These are phyloP conservation scores for Podospora pseudoanserina DNA, from an alignment of 495 filamentous ascomycete species.

Conservation along the genomic window DNA sequence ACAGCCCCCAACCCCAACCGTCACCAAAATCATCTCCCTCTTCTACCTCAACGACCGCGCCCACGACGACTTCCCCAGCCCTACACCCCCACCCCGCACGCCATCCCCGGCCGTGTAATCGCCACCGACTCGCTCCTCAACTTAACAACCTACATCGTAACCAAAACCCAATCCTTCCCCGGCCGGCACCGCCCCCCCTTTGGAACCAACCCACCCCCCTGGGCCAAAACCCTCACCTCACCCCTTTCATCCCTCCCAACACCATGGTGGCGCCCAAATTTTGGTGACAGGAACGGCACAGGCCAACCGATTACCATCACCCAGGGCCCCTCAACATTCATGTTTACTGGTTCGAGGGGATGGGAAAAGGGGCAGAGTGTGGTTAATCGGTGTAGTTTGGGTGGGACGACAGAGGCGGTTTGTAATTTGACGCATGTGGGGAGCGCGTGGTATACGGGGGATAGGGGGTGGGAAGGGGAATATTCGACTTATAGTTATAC, in stretches of 20 bases:
- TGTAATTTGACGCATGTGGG: slow-evolving; percentile 30
- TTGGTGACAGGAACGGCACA: slow-evolving; percentile 12
- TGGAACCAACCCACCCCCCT: slow-evolving; percentile 7
- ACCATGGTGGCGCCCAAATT: background rate
- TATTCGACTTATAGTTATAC: slow-evolving; percentile 28
- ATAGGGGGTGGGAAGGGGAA: slow-evolving; percentile 24
- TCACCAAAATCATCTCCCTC: slow-evolving; percentile 23
- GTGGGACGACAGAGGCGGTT: slow-evolving; percentile 22
- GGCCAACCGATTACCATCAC: slow-evolving; percentile 28
- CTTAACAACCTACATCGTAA: slow-evolving; percentile 26
- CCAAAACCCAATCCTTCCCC: slow-evolving; percentile 21
- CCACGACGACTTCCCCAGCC: slow-evolving; percentile 21
- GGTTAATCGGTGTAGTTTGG: slow-evolving; percentile 24
- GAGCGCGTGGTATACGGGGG: slow-evolving; percentile 24
- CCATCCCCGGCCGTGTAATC: slow-evolving; percentile 24
- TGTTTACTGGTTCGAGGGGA: slow-evolving; percentile 23
- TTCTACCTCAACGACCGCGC: slow-evolving; percentile 31
- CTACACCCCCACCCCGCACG: slow-evolving; percentile 19
- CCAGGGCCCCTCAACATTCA: slow-evolving; percentile 27
- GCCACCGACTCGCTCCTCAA: slow-evolving; percentile 14
- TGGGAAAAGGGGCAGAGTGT: slow-evolving; percentile 14
- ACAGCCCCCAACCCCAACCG: background rate
- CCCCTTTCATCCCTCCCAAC: background rate
- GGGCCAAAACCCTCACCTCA: slow-evolving; percentile 2
- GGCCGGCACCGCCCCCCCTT: background rate